phyloP scores from a whole-genome alignment of 2,329 filamentous ascomycete genomes.

The Monilinia laxa region DNA sequence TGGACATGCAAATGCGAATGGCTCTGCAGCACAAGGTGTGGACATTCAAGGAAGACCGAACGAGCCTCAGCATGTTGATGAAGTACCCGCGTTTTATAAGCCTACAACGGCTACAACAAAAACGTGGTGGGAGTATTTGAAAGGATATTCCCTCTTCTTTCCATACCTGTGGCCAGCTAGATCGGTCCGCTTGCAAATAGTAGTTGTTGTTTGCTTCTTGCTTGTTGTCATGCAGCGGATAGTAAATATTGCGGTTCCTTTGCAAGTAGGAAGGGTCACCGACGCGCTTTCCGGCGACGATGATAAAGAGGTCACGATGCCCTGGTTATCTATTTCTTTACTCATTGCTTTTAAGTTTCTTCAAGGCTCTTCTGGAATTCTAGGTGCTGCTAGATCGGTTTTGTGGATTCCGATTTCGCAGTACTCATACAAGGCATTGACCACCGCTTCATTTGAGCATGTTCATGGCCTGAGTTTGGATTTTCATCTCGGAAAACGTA shows the following conservation, averaged over 20 bases:
- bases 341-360: conserved; percentile 78
- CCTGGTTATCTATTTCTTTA: conserved; percentile 71
- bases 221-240: conserved; percentile 78
- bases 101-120: conserved; percentile 82
- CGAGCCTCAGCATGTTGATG: conserved; percentile 48
- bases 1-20: conserved; percentile 33
- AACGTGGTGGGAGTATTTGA: conserved; percentile 94
- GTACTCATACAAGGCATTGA: conserved; percentile 92
- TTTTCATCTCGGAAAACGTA: conserved; percentile 95
- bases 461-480: conserved; percentile 93
- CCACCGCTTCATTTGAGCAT: conserved; percentile 94
- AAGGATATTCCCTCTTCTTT: conserved; percentile 90
- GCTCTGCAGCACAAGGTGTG: conserved; percentile 45
- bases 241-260: conserved; percentile 83
- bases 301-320: conserved; percentile 50
- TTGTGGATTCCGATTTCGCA: conserved; percentile 97
- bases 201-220: conserved; percentile 78
- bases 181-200: conserved; percentile 68
- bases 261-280: conserved; percentile 79
- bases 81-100: conserved; percentile 81
- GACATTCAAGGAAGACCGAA: conserved; percentile 47
- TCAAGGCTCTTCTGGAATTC: conserved; percentile 83
- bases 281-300: conserved; percentile 63
- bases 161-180: conserved; percentile 96
- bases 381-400: conserved; percentile 77